Base-by-base conservation (phyloP, 768 basidiomycete genomes). In the Podaxis sp. region DNA sequence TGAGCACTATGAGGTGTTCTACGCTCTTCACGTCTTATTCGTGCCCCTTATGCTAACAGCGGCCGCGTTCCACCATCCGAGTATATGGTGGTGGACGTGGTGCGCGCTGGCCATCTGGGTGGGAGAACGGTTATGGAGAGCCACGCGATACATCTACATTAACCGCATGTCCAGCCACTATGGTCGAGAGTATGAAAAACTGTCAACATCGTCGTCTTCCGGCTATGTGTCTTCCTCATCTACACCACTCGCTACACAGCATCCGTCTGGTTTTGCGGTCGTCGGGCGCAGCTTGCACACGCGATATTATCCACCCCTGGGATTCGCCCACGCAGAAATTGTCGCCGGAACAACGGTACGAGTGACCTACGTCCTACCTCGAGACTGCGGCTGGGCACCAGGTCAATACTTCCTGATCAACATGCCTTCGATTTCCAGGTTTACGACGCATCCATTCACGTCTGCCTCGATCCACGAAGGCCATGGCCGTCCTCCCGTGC, bases 321-420 rank as follows among this genome's bases (percentile, higher is more conserved):
- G 91, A 2, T 90, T 52, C 19, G 63, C 52, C 7, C 63, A 64
- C 24, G 63, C 63, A 6, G 63, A 64, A 50, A 55, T 91, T 7
- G 76, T 93, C 17, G 84, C 91, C 0, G 91, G 91, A 8, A 78
- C 81, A 2, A 90, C 87, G 4, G 73, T 93, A 17, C 86, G 91
- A 47, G 71, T 93, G n/a, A 85, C 86, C 0, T 74, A 91, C 43
- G 75, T 85, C 59, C 78, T 87, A 0, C 80, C 86, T 0, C 79
- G 81, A 1, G 80, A 79, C 55, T 70, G 89, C 54, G 71, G 78
- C 0, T 93, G 91, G 91, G 80, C 85, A 0, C 85, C 91, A 2
- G 91, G 91, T n/a, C 91, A 93, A 71, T 88, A 90, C 71, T 85
- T 92, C 67, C 78, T 89, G 24, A 77, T 93, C 63, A 83, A 78